Base-by-base conservation (phyloP, 192 early-diverging fungal genomes). In the Diversispora epigaea region DNA sequence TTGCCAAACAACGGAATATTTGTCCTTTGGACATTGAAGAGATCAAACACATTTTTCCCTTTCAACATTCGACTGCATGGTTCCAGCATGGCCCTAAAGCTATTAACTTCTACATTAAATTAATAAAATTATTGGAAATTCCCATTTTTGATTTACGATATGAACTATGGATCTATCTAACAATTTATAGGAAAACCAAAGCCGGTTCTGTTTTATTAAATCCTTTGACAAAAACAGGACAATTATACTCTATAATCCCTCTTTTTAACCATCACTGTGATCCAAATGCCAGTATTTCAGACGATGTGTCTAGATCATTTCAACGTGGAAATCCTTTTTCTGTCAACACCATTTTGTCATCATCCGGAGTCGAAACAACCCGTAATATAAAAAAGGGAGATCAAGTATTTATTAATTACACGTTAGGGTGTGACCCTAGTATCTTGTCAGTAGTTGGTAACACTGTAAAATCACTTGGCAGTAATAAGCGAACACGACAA, bases 331-430 rank as follows among this genome's bases (percentile, higher is more conserved):
- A 57, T 21, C 56, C 56, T 19, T 19, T 57, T 57, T 22, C 56
- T 9, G 0, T n/a, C n/a, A n/a, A 3, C 0, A 11, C 17, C 19
- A 57, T 6, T 22, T 25, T 57, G 21, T 57, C 56, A 57, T 21
- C 56, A 22, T n/a, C n/a, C n/a, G 19, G 56, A 25, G 1, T 57
- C 56, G 56, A 19, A 19, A n/a, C 56, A 22, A 6, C n/a, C n/a
- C 56, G 21, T 57, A 19, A 19, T 57, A 57, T 57, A 3, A 57
- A 57, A 57, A 57, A 57, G 19, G 56, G 56, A 57, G 56, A 57
- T 25, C 56, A 57, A 57, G n/a, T 57, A 57, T 57, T 57, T 57
- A 19, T 57, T 57, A 57, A 57, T 57, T 57, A 57, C 17, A 57
- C 56, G 21, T 19, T 57, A n/a, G 56, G 56, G n/a, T 21, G 19